These are phyloP conservation scores for Triticum monococcum DNA, from an alignment of 176 grass and related monocot genomes.

Conservation along the genomic window DNA sequence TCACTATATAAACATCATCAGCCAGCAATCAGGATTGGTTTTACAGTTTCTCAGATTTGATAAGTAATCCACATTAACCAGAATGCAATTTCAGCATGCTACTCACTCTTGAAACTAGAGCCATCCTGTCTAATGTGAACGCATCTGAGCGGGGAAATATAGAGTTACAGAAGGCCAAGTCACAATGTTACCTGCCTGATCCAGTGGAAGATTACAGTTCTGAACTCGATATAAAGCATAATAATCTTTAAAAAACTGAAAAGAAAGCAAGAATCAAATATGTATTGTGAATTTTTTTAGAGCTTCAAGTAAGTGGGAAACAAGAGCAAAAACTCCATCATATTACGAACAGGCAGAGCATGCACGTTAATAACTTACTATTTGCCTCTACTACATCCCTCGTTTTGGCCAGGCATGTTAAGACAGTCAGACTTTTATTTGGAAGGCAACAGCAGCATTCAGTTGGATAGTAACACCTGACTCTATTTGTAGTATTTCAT, in stretches of 20 bases:
- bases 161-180: conserved; percentile 1
- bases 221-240: background rate
- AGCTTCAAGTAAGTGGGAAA: background rate
- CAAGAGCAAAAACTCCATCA: background rate
- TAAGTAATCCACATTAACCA: background rate
- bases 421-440: conserved; percentile 5
- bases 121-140: background rate
- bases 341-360: background rate
- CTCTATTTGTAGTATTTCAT: background rate
- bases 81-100: background rate
- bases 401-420: background rate
- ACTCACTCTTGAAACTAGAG: background rate
- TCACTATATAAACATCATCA: background rate
- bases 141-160: background rate
- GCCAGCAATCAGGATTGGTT: background rate
- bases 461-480: background rate
- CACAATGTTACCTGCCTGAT: background rate
- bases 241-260: background rate
- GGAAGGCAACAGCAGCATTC: background rate
- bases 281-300: background rate
- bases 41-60: background rate
- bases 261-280: background rate
- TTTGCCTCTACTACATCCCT: background rate
- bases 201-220: background rate
- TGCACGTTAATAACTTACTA: background rate